phyloP scores from a whole-genome alignment of 441 rosid species.

The Pelargonium citronellum region DNA sequence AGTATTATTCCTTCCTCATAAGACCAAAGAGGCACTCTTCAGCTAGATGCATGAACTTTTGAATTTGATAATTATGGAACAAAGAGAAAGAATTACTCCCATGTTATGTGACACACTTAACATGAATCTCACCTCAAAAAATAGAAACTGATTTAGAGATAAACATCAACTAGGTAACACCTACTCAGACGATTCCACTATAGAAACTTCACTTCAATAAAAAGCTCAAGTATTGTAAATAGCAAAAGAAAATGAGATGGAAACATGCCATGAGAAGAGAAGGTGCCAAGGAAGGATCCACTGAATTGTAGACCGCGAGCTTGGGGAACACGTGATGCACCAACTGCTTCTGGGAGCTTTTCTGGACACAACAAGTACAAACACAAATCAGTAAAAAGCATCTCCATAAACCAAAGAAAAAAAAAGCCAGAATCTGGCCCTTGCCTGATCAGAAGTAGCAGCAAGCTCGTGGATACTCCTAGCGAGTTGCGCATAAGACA shows the following conservation, averaged over 20 bases:
- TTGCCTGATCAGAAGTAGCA: slow-evolving; percentile 91
- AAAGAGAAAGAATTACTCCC: neutral
- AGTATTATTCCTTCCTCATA: neutral
- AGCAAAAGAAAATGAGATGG: slow-evolving; percentile 8
- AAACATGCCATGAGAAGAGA: slow-evolving; percentile 93
- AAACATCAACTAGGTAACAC: neutral
- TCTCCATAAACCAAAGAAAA: neutral
- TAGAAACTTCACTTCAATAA: neutral
- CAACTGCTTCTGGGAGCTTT: slow-evolving; percentile 89
- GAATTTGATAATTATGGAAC: neutral
- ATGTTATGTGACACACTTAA: neutral
- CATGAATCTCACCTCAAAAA: neutral
- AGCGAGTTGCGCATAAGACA: slow-evolving; percentile 93
- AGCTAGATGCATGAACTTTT: neutral
- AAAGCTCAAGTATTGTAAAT: neutral
- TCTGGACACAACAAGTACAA: slow-evolving; percentile 36
- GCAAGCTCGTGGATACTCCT: slow-evolving; percentile 98
- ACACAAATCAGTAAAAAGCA: neutral
- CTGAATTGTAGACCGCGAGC: slow-evolving; percentile 97
- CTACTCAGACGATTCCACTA: neutral
- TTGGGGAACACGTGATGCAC: slow-evolving; percentile 92
- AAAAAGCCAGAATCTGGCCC: slow-evolving; percentile 7
- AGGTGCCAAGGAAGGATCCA: slow-evolving; percentile 98
- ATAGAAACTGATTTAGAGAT: neutral
- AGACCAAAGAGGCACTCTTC: neutral